A percentile compares a stretch with the other conserved stretches of the same genome.
Conservation (phyloP, 108 stramenopile genomes). For the Cyclotella kingstonii region DNA sequence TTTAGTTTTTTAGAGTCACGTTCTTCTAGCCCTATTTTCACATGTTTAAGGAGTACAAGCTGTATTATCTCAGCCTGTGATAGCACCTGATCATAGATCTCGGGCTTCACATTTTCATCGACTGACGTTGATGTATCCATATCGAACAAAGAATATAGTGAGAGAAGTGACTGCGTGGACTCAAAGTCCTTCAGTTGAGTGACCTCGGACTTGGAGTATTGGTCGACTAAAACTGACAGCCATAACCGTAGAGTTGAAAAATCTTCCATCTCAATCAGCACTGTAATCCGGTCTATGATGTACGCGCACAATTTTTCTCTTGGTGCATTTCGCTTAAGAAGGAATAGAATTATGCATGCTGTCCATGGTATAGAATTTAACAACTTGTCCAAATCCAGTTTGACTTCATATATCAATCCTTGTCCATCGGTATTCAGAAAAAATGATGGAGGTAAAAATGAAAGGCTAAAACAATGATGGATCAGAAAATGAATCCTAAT, state of each 20-base stretch:
- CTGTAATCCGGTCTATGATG: constrained; percentile 20
- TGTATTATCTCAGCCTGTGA: constrained; percentile 34
- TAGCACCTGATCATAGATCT: constrained; percentile 7
- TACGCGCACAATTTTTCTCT: constrained; percentile 9
- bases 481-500: background rate
- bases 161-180: constrained; percentile 14
- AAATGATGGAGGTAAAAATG: constrained; percentile 28
- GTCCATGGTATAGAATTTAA: constrained; percentile 11
- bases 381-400: constrained; percentile 11
- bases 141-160: constrained; percentile 5
- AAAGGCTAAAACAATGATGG: background rate
- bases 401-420: constrained; percentile 24
- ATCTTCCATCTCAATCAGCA: constrained; percentile 16
- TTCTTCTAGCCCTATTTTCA: constrained; percentile 16
- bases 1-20: constrained; percentile 7
- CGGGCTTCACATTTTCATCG: constrained; percentile 3
- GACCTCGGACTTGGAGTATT: constrained; percentile 22
- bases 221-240: constrained; percentile 23
- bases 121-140: constrained; percentile 1
- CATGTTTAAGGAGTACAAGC: constrained; percentile 27
- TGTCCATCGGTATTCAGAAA: constrained; percentile 31
- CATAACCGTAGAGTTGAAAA: constrained; percentile 2
- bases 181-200: constrained; percentile 17
- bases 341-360: constrained; percentile 27
- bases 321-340: constrained; percentile 17